These are phyloP conservation scores for Euphorbia peplus DNA, from an alignment of 345 rosid genomes.

Conservation along the genomic window DNA sequence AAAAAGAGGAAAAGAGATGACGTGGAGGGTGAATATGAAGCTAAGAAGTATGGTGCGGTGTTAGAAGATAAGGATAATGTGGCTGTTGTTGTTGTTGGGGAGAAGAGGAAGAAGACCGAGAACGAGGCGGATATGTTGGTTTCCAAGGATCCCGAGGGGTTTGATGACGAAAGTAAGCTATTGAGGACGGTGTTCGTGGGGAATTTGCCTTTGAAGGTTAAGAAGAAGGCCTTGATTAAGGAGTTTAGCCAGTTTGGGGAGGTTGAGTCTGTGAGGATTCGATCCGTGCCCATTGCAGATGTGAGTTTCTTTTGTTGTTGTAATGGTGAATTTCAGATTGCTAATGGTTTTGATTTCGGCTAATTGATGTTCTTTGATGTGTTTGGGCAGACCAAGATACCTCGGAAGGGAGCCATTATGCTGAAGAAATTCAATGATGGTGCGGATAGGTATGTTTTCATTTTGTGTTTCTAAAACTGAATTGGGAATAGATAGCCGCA, in stretches of 20 bases:
- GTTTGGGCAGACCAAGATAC: slow-evolving; percentile 63
- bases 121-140: slow-evolving; percentile 44
- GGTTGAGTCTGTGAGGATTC: slow-evolving; percentile 82
- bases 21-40: slow-evolving; percentile 74
- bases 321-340: slow-evolving; percentile 9
- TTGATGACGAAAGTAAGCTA: slow-evolving; percentile 86
- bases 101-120: slow-evolving; percentile 77
- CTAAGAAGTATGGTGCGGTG: slow-evolving; percentile 53
- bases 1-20: slow-evolving; percentile 95
- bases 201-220: slow-evolving; percentile 73
- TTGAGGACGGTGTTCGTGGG: slow-evolving; percentile 93
- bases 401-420: slow-evolving; percentile 81
- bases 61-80: slow-evolving; percentile 14
- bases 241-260: slow-evolving; percentile 82
- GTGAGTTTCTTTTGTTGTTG: slow-evolving; percentile 39
- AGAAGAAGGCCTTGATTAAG: slow-evolving; percentile 69
- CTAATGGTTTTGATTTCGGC: background rate
- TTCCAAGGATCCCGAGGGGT: slow-evolving; percentile 52
- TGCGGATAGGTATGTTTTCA: slow-evolving; percentile 59
- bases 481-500: background rate
- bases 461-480: background rate
- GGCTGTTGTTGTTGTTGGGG: slow-evolving; percentile 44
- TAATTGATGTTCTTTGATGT: slow-evolving; percentile 4
- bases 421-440: slow-evolving; percentile 70
- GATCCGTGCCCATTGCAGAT: slow-evolving; percentile 78